These are phyloP conservation scores for Platismatia glauca DNA, from an alignment of 495 filamentous ascomycete species.

Conservation along the genomic window DNA sequence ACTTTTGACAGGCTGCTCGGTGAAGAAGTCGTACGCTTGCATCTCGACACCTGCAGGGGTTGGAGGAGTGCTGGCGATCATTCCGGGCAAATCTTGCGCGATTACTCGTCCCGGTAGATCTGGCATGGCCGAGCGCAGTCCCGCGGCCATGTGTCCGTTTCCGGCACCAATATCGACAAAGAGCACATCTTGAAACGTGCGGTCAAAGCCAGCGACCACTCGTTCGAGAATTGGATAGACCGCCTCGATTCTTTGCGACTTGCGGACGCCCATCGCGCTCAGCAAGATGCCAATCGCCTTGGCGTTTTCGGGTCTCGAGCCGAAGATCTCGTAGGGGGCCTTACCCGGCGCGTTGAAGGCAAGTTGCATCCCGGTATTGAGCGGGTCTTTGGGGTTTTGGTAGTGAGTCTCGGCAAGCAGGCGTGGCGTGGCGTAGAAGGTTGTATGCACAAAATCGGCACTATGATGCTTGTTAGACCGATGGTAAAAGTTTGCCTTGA, in stretches of 20 bases:
- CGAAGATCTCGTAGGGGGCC: background rate
- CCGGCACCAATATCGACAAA: conserved; percentile 3
- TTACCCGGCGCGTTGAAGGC: conserved; percentile 1
- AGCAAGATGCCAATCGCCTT: conserved; percentile 1
- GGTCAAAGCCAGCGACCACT: background rate
- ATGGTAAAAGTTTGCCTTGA: no score
- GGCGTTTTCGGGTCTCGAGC: background rate
- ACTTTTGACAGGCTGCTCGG: no score
- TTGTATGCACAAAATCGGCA: conserved; percentile 3
- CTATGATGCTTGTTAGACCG: background rate
- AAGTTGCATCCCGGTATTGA: background rate
- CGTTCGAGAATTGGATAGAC: background rate
- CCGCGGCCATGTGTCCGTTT: background rate
- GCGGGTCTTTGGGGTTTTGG: background rate
- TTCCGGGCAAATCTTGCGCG: background rate
- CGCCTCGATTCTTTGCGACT: background rate
- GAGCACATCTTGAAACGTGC: background rate
- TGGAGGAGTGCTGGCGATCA: background rate
- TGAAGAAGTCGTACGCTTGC: conserved; percentile 4
- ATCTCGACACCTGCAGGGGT: conserved; percentile 1
- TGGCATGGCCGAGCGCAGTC: background rate
- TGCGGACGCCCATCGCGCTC: background rate
- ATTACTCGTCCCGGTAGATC: background rate
- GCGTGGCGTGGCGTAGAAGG: background rate
- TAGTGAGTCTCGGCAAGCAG: background rate